These are phyloP conservation scores for Pseudocercospora vitis DNA, from an alignment of 2,329 filamentous ascomycete species.

Conservation along the genomic window DNA sequence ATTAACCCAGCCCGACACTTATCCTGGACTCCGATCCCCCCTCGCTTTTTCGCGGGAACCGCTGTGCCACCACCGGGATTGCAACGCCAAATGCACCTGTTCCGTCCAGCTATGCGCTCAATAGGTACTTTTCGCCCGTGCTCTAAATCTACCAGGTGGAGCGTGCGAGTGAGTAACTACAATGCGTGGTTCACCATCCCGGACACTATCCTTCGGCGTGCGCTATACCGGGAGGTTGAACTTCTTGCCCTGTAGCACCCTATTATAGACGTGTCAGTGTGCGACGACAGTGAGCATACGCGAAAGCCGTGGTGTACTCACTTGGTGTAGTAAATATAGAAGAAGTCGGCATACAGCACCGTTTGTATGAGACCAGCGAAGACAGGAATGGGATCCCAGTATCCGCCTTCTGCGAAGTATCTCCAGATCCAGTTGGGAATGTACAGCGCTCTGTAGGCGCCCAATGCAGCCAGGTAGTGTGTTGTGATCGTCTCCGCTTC, in stretches of 20 bases:
- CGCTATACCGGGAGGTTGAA: constrained; percentile 55
- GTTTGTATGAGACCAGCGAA: constrained; percentile 91
- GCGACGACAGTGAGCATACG: neutral
- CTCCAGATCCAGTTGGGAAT: constrained; percentile 99
- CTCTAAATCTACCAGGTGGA: neutral
- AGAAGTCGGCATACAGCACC: constrained; percentile 96
- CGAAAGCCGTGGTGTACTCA: constrained; percentile 43
- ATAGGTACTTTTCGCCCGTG: neutral
- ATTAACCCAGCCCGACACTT: constrained; percentile 4
- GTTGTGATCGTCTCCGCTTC: constrained; percentile 99
- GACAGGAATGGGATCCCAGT: constrained; percentile 81
- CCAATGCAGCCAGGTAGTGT: constrained; percentile 93
- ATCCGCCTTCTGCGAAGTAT: constrained; percentile 68
- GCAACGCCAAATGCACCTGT: constrained; percentile 6
- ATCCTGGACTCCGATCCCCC: neutral
- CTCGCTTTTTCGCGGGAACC: neutral
- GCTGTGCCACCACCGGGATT: neutral
- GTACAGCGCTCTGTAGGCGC: constrained; percentile 87
- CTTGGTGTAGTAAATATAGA: constrained; percentile 99
- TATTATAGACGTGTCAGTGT: constrained; percentile 29
- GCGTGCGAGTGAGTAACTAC: neutral
- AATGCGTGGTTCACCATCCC: neutral
- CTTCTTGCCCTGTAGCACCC: constrained; percentile 55
- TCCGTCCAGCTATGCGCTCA: neutral
- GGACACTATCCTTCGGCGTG: neutral